phyloP scores from a whole-genome alignment of 257 asterid species.

The Scutellaria barbata region DNA sequence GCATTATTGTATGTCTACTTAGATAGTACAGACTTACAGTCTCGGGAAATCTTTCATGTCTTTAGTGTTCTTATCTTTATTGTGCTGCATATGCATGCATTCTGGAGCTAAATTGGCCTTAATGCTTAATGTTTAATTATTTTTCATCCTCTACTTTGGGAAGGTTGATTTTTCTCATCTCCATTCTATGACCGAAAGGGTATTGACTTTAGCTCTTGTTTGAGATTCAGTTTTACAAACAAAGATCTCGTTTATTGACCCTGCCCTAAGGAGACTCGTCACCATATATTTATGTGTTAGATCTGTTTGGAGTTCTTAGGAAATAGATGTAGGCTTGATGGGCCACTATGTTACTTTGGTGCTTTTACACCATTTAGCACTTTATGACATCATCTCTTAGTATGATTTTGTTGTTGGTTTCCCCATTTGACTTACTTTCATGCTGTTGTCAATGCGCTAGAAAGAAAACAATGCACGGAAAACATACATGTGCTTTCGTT shows the following conservation, averaged over 20 bases:
- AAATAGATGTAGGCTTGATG: not conserved
- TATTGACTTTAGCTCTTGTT: not conserved
- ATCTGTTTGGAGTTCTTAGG: constrained; percentile 11
- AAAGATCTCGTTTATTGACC: not conserved
- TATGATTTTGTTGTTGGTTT: not conserved
- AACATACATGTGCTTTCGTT: not conserved
- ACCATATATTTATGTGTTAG: not conserved
- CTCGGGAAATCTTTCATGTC: not conserved
- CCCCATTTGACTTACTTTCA: not conserved
- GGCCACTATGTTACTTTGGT: not conserved
- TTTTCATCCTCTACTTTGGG: not conserved
- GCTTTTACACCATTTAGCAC: not conserved
- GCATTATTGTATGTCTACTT: too few relatives aligned
- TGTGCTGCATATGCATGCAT: not conserved
- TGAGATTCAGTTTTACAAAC: not conserved
- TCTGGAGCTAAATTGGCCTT: not conserved
- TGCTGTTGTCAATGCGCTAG: constrained; percentile 10
- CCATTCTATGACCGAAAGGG: not conserved
- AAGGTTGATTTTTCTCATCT: constrained; percentile 10
- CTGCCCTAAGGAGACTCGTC: constrained; percentile 12
- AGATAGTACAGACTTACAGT: too few relatives aligned
- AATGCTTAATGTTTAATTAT: not conserved
- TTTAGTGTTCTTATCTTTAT: not conserved
- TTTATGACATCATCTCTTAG: not conserved
- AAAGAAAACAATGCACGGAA: not conserved